Conservation (phyloP, 2,329 filamentous ascomycete genomes). For the Lithohypha guttulata region DNA sequence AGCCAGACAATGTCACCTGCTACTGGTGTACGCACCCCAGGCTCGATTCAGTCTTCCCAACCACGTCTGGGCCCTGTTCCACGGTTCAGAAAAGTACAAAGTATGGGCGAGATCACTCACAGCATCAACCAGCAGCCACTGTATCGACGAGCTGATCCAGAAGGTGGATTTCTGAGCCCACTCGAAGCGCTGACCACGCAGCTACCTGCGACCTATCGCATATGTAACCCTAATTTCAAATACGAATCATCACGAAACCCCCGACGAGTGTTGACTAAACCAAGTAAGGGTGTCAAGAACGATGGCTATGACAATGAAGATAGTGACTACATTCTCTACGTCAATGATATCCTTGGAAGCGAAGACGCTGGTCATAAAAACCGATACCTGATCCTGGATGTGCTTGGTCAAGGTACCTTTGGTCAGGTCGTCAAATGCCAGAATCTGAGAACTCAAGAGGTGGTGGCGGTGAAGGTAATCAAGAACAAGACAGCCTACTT, state of each 20-base stretch:
- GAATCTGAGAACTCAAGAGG: conserved; percentile 95
- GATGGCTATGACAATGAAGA: conserved; percentile 99
- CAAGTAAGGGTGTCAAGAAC: conserved; percentile 96
- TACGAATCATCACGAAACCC: conserved; percentile 97
- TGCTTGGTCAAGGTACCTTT: conserved; percentile 93
- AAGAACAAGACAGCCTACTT: conserved; percentile 99
- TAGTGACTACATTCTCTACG: conserved; percentile 97
- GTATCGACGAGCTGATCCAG: conserved; percentile 86
- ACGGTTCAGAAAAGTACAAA: conserved; percentile 71
- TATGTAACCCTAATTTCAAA: conserved; percentile 96
- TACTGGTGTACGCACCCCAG: conserved; percentile 36
- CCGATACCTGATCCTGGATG: conserved; percentile 91
- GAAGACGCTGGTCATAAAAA: conserved; percentile 99
- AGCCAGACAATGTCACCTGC: conserved; percentile 59
- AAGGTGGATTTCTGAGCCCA: conserved; percentile 95
- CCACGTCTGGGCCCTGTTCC: conserved; percentile 58
- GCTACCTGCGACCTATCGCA: conserved; percentile 88
- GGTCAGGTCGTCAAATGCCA: conserved; percentile 98
- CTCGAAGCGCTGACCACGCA: conserved; percentile 91
- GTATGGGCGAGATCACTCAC: conserved; percentile 63
- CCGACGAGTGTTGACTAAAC: conserved; percentile 88
- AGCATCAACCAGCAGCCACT: conserved; percentile 78
- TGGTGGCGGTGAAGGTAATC: conserved; percentile 97
- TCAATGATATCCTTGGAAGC: conserved; percentile 95
- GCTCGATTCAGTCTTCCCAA: conserved; percentile 30